Conservation (phyloP, 2,329 filamentous ascomycete species). For the Penicillium hordei region DNA sequence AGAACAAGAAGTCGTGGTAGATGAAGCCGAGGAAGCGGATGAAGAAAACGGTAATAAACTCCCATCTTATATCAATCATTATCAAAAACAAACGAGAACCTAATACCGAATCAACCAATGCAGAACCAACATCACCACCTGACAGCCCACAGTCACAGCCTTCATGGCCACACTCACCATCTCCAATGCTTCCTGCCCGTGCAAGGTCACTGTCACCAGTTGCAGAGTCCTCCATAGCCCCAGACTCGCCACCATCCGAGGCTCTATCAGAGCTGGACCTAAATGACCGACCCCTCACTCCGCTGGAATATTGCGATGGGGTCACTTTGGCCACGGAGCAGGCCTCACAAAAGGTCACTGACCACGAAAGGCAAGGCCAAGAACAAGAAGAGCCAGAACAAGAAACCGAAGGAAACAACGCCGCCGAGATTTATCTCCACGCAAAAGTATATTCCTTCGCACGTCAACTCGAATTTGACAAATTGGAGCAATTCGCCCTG, state of each 20-base stretch:
- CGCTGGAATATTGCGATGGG: background rate
- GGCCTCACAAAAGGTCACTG: background rate
- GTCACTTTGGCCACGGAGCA: background rate
- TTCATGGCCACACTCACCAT: background rate
- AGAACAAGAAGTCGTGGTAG: background rate
- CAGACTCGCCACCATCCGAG: background rate
- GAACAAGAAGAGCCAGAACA: background rate
- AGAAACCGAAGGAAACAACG: background rate
- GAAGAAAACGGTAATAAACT: background rate
- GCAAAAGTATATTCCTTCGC: conserved; percentile 11
- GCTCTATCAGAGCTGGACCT: background rate
- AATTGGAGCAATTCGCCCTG: conserved; percentile 2
- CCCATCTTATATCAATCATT: background rate
- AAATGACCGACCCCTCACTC: conserved; percentile 1
- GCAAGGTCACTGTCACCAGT: background rate
- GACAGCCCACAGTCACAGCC: background rate
- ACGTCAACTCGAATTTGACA: background rate
- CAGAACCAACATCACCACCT: background rate
- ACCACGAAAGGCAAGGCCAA: background rate
- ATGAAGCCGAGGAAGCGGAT: background rate
- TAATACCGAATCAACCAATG: background rate
- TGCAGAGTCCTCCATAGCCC: background rate
- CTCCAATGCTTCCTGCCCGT: background rate
- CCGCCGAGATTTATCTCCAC: conserved; percentile 4
- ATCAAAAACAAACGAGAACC: background rate